Base-by-base conservation (phyloP, 2,329 filamentous ascomycete species). In the Calonectria ilicicola region DNA sequence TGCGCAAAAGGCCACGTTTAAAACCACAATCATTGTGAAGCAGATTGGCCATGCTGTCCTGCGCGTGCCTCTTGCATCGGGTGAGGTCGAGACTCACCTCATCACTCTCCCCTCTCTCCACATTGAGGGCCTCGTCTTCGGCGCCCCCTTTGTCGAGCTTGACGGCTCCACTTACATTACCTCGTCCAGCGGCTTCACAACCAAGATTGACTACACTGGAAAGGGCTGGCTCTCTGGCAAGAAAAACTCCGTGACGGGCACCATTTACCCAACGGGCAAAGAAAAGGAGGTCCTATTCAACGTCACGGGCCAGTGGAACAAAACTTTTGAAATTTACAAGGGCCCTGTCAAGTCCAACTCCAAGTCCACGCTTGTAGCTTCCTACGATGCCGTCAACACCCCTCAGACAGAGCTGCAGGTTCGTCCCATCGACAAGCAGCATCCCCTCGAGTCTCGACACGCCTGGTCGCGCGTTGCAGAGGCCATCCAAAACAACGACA, bases 221-320 rank as follows among this genome's bases (percentile, higher is more conserved):
- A 96, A 95, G 83, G 96, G 96, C 70, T 99, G 96, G 96, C 85
- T 99, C 12, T 95, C 93, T 56, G 97, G 96, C 77, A 98, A 98
- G 89, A 98, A 98, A 88, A 98, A 98, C 86, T 94, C 90, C 69
- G 95, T 98, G 82, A 91, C 88, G 15, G 96, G 95, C 17, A 88
- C 88, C 27, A 83, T 98, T 70, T 95, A 93, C 85, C 89, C 87
- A 19, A 91, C 94, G 84, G 85, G 91, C 86, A 87, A 88, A 84
- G 95, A 93, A 84, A 94, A 93, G 84, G 93, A 94, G 65, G 89
- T 91, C 73, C 87, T 93, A 62, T 98, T 96, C 87, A 95, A 92
- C n/a, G 89, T 93, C 46, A 92, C 95, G 35, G 97, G 97, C 27
- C 95, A 97, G 82, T 99, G 97, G 97, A 97, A 92, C 70, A 94